phyloP scores from a whole-genome alignment of 1,284 basidiomycete genomes.

The Ustilago hordei region DNA sequence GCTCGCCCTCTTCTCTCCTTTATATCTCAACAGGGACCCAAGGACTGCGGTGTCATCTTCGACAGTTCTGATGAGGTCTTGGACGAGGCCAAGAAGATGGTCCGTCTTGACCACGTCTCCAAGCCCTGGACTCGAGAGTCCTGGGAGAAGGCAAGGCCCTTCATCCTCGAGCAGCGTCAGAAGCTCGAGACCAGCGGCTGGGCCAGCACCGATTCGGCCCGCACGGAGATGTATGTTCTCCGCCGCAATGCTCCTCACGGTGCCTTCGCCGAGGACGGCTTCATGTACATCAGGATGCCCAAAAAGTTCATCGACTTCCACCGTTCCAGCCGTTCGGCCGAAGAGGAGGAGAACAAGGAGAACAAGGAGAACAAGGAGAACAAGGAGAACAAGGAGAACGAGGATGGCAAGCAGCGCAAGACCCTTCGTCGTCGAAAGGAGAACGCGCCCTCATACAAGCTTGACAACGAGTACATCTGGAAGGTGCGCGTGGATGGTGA shows the following conservation, averaged over 20 bases:
- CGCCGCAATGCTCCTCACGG: constrained; percentile 60
- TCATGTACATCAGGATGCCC: constrained; percentile 64
- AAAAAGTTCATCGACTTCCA: constrained; percentile 67
- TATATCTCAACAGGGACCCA: constrained; percentile 41
- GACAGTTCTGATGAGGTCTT: constrained; percentile 58
- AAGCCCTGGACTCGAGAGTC: constrained; percentile 66
- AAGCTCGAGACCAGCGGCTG: constrained; percentile 64
- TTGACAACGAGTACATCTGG: constrained; percentile 62
- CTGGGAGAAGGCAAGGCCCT: constrained; percentile 65
- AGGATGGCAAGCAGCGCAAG: constrained; percentile 58
- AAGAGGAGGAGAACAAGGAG: constrained; percentile 49
- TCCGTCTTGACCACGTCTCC: constrained; percentile 60
- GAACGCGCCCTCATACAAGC: constrained; percentile 59
- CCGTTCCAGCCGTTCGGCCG: constrained; percentile 52
- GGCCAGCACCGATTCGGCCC: constrained; percentile 52
- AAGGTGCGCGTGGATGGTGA: constrained; percentile 63
- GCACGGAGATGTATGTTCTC: constrained; percentile 65
- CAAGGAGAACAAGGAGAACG: constrained; percentile 43
- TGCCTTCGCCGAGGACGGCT: constrained; percentile 64
- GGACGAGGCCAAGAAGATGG: constrained; percentile 56
- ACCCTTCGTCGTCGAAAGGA: constrained; percentile 57
- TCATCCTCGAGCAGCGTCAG: constrained; percentile 66
- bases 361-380: too few relatives aligned
- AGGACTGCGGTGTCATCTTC: constrained; percentile 62
- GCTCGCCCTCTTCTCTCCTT: background rate